Base-by-base conservation (phyloP, 1,284 basidiomycete genomes). In the Cerioporus squamosus region DNA sequence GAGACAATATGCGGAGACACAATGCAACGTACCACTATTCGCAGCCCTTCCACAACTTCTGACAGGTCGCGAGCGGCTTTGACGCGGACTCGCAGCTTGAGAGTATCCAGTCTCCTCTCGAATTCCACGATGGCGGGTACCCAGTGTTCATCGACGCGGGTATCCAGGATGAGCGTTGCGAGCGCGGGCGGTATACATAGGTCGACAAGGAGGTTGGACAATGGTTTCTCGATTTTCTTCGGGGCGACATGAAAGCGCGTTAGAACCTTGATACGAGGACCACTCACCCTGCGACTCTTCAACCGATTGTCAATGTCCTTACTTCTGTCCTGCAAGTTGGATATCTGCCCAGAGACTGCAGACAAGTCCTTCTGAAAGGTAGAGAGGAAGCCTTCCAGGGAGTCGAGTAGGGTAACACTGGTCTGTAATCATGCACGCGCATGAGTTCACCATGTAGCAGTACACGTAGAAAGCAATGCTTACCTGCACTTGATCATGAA, bases 361-460 rank as follows among this genome's bases (percentile, higher is more conserved):
- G 92, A 91, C 5, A 99, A 81, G 74, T 99, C 96, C 65, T 84
- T 90, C 74, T 98, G 95, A 68, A 99, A 99, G 0, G 94, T 97
- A 2, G 94, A 94, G 10, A 98, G 82, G 73, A 98, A 98, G 2
- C 86, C 81, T 65, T 96, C 90, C 3, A 99, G 82, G 0, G 93
- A 93, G 63, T 92, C 87, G 46, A 98, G 79, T 42, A 98, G 80
- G 63, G 82, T 79, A 49, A 89, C 79, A 70, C 92, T 92, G 45
- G 88, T 86, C 91, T 94, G 63, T 23, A 47, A 56, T 36, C 33
- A 36, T 36, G 33, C 33, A 36, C 33, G 48, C 36, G n/a, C 17
- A 12, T 53, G 59, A 23, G 38, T 47, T 60, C 48, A 44, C 23
- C 57, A 29, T 44, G 47, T 48, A 26, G 10, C 8, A 17, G 23